phyloP scores from a whole-genome alignment of 2,329 filamentous ascomycete species.

The Diaporthe batatas region DNA sequence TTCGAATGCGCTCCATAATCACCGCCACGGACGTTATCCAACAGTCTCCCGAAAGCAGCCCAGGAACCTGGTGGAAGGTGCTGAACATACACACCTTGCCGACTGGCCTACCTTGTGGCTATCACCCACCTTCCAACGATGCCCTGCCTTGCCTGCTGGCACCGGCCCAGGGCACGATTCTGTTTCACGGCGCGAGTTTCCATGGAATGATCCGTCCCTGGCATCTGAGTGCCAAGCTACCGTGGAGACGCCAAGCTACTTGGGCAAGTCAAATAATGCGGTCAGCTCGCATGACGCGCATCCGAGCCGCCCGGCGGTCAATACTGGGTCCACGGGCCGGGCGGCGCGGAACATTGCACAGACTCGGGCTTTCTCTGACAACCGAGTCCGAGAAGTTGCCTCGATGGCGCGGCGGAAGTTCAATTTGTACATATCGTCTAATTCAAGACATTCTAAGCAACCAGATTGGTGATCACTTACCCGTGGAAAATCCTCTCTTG shows the following conservation, averaged over 20 bases:
- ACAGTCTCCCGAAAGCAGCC: not conserved
- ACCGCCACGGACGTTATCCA: not conserved
- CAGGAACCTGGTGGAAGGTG: not conserved
- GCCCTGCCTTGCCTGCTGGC: not conserved
- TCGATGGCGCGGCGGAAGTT: not conserved
- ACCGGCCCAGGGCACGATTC: not conserved
- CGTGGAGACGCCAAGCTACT: slow-evolving; percentile 25
- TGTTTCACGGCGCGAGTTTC: slow-evolving; percentile 3
- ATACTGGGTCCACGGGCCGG: not conserved
- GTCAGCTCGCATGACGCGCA: slow-evolving; percentile 24
- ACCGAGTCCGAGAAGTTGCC: slow-evolving; percentile 12
- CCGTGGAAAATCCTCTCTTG: not conserved
- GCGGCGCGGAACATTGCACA: not conserved
- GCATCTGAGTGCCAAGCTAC: slow-evolving; percentile 4
- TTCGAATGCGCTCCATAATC: slow-evolving; percentile 17
- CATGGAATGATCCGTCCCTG: not conserved
- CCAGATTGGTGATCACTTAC: not conserved
- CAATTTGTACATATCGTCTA: slow-evolving; percentile 32
- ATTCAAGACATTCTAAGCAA: slow-evolving; percentile 3
- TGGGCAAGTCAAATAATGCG: slow-evolving; percentile 5
- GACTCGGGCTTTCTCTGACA: not conserved
- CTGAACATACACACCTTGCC: not conserved
- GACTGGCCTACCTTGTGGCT: not conserved
- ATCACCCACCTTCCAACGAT: not conserved
- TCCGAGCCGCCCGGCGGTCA: slow-evolving; percentile 13